phyloP scores from a whole-genome alignment of 2,329 filamentous ascomycete genomes.

The Fusarium tuaranense region DNA sequence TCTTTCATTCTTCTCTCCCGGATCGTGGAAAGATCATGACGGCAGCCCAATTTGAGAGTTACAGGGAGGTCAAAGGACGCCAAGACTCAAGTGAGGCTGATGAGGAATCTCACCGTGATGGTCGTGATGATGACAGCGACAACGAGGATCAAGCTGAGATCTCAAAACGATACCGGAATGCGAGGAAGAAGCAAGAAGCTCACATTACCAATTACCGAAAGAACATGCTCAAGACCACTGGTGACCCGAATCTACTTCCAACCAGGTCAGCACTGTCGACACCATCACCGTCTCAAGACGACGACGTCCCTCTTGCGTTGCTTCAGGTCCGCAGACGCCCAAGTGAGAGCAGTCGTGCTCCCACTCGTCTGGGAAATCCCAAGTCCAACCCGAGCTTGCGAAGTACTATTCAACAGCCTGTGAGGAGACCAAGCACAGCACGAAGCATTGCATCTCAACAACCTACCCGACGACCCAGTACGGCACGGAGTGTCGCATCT shows the following conservation, averaged over 20 bases:
- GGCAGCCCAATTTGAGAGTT: slow-evolving; percentile 23
- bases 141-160: slow-evolving; percentile 18
- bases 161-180: slow-evolving; percentile 12
- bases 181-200: slow-evolving; percentile 28
- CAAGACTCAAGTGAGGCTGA: slow-evolving; percentile 12
- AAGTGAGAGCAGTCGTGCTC: neutral
- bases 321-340: slow-evolving; percentile 8
- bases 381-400: slow-evolving; percentile 33
- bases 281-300: slow-evolving; percentile 11
- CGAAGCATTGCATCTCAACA: slow-evolving; percentile 8
- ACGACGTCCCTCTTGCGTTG: slow-evolving; percentile 33
- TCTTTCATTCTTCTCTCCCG: neutral
- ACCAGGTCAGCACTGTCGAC: slow-evolving; percentile 2
- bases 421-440: neutral
- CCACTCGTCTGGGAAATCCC: slow-evolving; percentile 12
- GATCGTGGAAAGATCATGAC: slow-evolving; percentile 29
- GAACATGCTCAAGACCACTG: slow-evolving; percentile 37
- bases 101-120: slow-evolving; percentile 8
- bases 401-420: slow-evolving; percentile 8
- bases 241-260: slow-evolving; percentile 4
- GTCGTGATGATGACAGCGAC: slow-evolving; percentile 25
- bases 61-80: slow-evolving; percentile 8
- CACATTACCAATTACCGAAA: slow-evolving; percentile 30
- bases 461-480: slow-evolving; percentile 30
- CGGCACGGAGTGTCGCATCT: slow-evolving; percentile 10